These are phyloP conservation scores for Sonneratia alba DNA, from an alignment of 345 rosid genomes.

Conservation along the genomic window DNA sequence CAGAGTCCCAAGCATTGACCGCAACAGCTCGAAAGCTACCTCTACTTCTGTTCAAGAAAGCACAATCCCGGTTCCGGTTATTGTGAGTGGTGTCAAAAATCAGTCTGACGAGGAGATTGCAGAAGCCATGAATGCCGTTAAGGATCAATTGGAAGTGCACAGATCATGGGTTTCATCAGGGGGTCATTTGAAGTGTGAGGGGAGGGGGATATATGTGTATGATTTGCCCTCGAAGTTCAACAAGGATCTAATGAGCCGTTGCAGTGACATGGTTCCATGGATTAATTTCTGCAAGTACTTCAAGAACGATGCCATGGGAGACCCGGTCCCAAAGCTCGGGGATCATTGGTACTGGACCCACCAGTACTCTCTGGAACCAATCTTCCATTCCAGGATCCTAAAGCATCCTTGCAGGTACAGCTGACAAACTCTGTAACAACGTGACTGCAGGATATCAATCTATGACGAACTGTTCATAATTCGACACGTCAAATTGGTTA, in stretches of 20 bases:
- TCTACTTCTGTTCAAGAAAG: not conserved
- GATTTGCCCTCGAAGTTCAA: conserved; percentile 74
- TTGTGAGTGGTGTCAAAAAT: conserved; percentile 3
- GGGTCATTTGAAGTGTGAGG: conserved; percentile 28
- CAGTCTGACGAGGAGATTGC: conserved; percentile 23
- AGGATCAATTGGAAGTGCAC: conserved; percentile 41
- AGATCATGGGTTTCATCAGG: conserved; percentile 42
- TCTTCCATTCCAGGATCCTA: conserved; percentile 58
- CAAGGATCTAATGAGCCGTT: conserved; percentile 62
- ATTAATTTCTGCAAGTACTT: conserved; percentile 45
- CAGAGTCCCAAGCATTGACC: not conserved
- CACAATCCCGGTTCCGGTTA: not conserved
- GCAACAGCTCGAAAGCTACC: not conserved
- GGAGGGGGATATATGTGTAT: conserved; percentile 56
- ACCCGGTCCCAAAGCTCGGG: conserved; percentile 49
- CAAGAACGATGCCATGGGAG: conserved; percentile 51
- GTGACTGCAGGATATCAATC: no score
- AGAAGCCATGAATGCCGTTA: conserved; percentile 27
- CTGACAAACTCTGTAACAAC: not conserved
- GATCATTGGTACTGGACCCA: conserved; percentile 57
- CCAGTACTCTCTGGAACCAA: conserved; percentile 70
- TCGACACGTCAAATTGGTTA: no score
- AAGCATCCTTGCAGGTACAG: conserved; percentile 46
- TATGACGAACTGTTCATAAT: no score
- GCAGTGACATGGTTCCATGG: conserved; percentile 80